Base-by-base conservation (phyloP, 2,329 filamentous ascomycete genomes). In the Colletotrichum euphorbiae region DNA sequence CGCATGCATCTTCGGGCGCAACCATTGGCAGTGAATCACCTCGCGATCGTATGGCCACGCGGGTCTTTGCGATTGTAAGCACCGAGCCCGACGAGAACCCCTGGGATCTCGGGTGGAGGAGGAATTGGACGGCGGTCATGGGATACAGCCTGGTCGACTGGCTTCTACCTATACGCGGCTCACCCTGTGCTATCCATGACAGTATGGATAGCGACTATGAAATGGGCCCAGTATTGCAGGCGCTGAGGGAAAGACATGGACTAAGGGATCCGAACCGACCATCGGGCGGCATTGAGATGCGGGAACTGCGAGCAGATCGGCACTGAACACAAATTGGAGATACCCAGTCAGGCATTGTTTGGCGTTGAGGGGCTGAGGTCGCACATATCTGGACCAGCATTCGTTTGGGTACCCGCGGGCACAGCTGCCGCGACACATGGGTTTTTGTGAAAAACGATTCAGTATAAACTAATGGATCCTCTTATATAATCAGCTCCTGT, bases 81-180 rank as follows among this genome's bases (percentile, higher is more conserved):
- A 93, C 91, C 0, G 82, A 88, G 3, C 85, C 88, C 0, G 90
- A 92, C 9, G 90, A 96, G 72, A 97, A 97, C 72, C 93, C 93
- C 0, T 99, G 93, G 90, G 88, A 97, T 73, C 81, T 96, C 1
- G 93, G 92, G 2, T 80, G 80, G 8, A 83, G 86, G 70, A 80
- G 83, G 31, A 98, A 98, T 75, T 90, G 94, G 80, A 87, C 89
- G 71, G 86, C 90, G 13, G 88, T 98, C 24, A 93, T 99, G 90
- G 95, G 95, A 0, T 80, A 85, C 52, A 87, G 80, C 19, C 71
- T 89, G 2, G 69, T 90, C 13, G 92, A 97, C 68, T 98, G 94
- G 94, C 75, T 97, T 12, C 79, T 97, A 1, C 95, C 95, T 0
- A 77, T 97, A 38, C 88, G 84, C 64, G 84, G 87, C 67, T 93